These are phyloP conservation scores for Psophocarpus tetragonolobus DNA, from an alignment of 306 rosid species.

Conservation along the genomic window DNA sequence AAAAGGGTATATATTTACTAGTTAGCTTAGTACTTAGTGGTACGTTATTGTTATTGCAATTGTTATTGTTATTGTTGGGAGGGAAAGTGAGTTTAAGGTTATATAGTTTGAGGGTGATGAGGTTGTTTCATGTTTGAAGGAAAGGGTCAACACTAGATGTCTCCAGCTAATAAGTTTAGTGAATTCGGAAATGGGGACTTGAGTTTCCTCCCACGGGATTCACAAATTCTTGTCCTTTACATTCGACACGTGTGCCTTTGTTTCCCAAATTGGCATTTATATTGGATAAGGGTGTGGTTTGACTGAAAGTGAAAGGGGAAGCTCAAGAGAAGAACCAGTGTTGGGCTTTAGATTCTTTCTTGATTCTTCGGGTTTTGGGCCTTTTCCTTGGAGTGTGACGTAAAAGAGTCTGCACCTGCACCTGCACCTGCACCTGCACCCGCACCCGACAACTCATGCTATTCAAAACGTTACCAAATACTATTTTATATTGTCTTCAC, in stretches of 20 bases:
- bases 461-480: neutral
- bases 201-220: conserved; percentile 34
- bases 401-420: too few relatives aligned
- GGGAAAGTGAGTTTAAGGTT: conserved; percentile 25
- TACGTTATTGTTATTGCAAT: neutral
- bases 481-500: neutral
- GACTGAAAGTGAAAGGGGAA: conserved; percentile 45
- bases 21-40: neutral
- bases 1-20: neutral
- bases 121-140: conserved; percentile 31
- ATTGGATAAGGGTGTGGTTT: conserved; percentile 35
- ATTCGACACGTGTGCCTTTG: conserved; percentile 11
- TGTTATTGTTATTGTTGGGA: neutral
- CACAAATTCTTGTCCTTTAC: too few relatives aligned
- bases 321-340: conserved; percentile 8
- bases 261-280: neutral
- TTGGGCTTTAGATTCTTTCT: neutral
- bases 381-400: conserved; percentile 30
- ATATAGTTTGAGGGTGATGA: neutral
- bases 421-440: too few relatives aligned
- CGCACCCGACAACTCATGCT: conserved; percentile 33
- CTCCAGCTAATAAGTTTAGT: conserved; percentile 41
- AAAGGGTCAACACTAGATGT: conserved; percentile 23
- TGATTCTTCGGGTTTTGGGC: neutral
- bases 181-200: neutral